Conservation (phyloP, 2,329 filamentous ascomycete species). For the Penicillium sclerotiorum region DNA sequence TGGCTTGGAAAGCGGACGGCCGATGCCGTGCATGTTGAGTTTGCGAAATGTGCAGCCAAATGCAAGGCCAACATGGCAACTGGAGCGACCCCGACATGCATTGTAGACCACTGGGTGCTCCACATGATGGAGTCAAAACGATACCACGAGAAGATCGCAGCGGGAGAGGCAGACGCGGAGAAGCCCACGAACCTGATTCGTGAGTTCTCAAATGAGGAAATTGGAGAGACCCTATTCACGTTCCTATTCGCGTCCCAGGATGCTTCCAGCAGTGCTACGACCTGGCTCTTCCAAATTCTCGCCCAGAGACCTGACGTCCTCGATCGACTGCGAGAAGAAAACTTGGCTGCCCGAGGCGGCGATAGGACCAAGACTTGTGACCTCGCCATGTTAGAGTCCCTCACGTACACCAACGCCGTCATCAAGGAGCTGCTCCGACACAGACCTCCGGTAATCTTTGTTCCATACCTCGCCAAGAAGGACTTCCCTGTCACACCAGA, state of each 20-base stretch:
- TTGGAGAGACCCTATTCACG: constrained; percentile 55
- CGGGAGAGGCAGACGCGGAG: constrained; percentile 60
- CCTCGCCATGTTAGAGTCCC: constrained; percentile 52
- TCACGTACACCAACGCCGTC: constrained; percentile 57
- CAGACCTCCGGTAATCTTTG: constrained; percentile 58
- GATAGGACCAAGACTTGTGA: constrained; percentile 47
- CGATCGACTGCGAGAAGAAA: constrained; percentile 50
- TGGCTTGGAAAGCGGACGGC: constrained; percentile 90
- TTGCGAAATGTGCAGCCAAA: constrained; percentile 81
- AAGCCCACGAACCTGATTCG: constrained; percentile 54
- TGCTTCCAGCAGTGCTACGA: constrained; percentile 57
- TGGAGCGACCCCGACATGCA: constrained; percentile 77
- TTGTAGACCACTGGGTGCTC: constrained; percentile 86
- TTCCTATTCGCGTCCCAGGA: constrained; percentile 60
- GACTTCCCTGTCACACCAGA: constrained; percentile 50
- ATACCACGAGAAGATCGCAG: constrained; percentile 71
- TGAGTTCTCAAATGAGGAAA: constrained; percentile 55
- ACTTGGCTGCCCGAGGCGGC: constrained; percentile 48
- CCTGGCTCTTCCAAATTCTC: constrained; percentile 56
- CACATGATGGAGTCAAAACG: constrained; percentile 77
- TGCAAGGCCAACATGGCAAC: constrained; percentile 81
- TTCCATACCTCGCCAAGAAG: constrained; percentile 55
- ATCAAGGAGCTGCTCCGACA: constrained; percentile 58
- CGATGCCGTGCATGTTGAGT: constrained; percentile 80
- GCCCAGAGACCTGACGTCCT: constrained; percentile 56